A percentile compares a stretch with the other conserved stretches of the same genome.
phyloP scores from a whole-genome alignment of 176 grass and related monocot species.

The Guadua angustifolia region DNA sequence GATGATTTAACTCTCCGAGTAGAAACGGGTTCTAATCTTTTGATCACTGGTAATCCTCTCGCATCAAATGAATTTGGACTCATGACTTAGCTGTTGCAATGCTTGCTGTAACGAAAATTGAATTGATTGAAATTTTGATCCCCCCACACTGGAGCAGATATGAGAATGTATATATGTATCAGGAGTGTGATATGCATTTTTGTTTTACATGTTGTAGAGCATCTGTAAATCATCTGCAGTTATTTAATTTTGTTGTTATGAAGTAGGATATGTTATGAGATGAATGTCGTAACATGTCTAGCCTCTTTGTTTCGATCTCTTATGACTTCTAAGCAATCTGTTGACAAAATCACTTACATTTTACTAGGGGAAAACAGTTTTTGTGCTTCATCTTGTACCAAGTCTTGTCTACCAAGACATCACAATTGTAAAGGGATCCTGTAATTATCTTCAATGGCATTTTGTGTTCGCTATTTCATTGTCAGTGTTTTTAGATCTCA shows the following conservation, averaged over 20 bases:
- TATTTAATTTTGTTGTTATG: slow-evolving; percentile 12
- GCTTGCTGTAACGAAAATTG: slow-evolving; percentile 13
- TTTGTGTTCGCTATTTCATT: slow-evolving; percentile 6
- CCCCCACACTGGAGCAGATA: not conserved
- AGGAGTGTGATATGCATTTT: not conserved
- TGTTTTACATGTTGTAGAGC: slow-evolving; percentile 25
- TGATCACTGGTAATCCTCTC: slow-evolving; percentile 84
- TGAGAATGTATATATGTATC: slow-evolving; percentile 27
- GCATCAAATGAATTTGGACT: slow-evolving; percentile 10
- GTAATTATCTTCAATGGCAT: not conserved
- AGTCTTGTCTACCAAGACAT: not conserved
- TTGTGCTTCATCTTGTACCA: not conserved
- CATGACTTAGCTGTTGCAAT: slow-evolving; percentile 12
- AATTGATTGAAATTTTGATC: not conserved
- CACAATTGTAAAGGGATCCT: slow-evolving; percentile 7
- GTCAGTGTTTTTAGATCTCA: not conserved
- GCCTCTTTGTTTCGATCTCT: not conserved
- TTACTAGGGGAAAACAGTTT: not conserved
- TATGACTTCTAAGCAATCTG: not conserved
- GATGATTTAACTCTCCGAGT: slow-evolving; percentile 89
- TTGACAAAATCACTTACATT: slow-evolving; percentile 1
- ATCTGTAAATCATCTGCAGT: slow-evolving; percentile 17
- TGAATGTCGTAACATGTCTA: not conserved
- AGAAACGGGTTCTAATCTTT: slow-evolving; percentile 93
- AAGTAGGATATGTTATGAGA: slow-evolving; percentile 15